Conservation (phyloP, 768 basidiomycete genomes). For the Boletus rufocinnamomeus region DNA sequence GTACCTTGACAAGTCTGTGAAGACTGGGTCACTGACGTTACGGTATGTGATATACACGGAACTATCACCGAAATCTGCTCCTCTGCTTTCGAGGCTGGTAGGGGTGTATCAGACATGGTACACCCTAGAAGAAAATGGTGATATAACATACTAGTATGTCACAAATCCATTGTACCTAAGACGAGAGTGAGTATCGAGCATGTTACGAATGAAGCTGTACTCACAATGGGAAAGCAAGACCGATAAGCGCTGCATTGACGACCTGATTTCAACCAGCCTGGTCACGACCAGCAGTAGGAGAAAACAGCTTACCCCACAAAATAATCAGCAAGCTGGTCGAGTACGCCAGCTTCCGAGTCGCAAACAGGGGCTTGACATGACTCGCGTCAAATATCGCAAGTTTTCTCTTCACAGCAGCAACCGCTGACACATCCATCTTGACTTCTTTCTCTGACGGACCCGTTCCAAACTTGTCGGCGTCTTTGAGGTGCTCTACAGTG, state of each 20-base stretch:
- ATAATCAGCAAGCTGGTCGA: slow-evolving; percentile 52
- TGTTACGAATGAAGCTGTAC: slow-evolving; percentile 11
- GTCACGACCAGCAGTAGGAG: neutral
- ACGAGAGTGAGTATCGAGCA: neutral
- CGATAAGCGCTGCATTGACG: slow-evolving; percentile 58
- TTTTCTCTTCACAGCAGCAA: slow-evolving; percentile 42
- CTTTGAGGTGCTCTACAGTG: slow-evolving; percentile 45
- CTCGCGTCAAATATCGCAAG: slow-evolving; percentile 40
- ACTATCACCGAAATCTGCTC: slow-evolving; percentile 68
- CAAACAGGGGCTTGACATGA: slow-evolving; percentile 52
- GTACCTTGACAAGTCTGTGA: neutral
- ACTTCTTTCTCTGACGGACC: slow-evolving; percentile 12
- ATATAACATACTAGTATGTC: slow-evolving; percentile 46
- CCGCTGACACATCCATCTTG: slow-evolving; percentile 38
- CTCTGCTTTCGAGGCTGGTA: slow-evolving; percentile 60
- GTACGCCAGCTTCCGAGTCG: slow-evolving; percentile 49
- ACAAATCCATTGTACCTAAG: slow-evolving; percentile 53
- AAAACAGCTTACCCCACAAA: slow-evolving; percentile 47
- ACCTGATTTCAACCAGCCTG: neutral
- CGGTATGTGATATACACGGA: slow-evolving; percentile 73
- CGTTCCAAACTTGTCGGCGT: slow-evolving; percentile 15
- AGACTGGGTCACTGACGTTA: slow-evolving; percentile 45
- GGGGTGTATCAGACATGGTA: neutral
- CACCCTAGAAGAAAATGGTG: neutral
- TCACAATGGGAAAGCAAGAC: slow-evolving; percentile 72